A percentile compares a stretch with the other conserved stretches of the same genome.
These are phyloP conservation scores for Trichoderma hamatum DNA, from an alignment of 2,329 filamentous ascomycete genomes.

Conservation along the genomic window DNA sequence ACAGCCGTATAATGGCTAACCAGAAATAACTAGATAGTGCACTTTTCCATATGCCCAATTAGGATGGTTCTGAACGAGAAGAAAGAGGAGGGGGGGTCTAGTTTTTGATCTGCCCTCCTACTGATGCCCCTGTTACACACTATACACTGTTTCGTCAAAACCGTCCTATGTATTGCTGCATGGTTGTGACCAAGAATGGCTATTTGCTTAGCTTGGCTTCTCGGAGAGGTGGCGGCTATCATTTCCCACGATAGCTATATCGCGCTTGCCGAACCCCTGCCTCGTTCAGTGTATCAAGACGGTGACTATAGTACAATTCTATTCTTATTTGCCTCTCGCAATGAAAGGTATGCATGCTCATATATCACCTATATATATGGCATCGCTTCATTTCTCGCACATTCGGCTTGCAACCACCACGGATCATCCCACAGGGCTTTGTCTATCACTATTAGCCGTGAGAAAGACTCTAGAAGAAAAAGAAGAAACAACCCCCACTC, in stretches of 20 bases:
- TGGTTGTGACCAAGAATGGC: background rate
- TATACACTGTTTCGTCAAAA: conserved; percentile 3
- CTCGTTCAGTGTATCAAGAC: background rate
- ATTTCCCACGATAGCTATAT: background rate
- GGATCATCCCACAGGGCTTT: background rate
- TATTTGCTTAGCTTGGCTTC: conserved; percentile 8
- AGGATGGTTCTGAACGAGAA: background rate
- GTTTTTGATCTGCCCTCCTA: background rate
- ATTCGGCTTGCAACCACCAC: background rate
- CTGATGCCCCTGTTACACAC: conserved; percentile 1
- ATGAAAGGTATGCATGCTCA: background rate
- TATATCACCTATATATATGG: conserved; percentile 13
- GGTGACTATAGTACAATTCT: background rate
- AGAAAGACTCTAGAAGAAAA: background rate
- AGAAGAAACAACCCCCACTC: background rate
- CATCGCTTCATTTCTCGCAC: background rate
- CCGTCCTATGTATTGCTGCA: background rate
- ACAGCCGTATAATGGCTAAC: background rate
- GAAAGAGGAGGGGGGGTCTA: background rate
- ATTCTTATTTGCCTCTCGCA: background rate
- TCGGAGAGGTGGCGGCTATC: background rate
- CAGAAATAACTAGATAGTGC: background rate
- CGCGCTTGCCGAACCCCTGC: conserved; percentile 8
- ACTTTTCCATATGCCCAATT: background rate
- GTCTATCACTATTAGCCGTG: background rate